Conservation (phyloP, 2,329 filamentous ascomycete genomes). For the Tricladium varicosporioides region DNA sequence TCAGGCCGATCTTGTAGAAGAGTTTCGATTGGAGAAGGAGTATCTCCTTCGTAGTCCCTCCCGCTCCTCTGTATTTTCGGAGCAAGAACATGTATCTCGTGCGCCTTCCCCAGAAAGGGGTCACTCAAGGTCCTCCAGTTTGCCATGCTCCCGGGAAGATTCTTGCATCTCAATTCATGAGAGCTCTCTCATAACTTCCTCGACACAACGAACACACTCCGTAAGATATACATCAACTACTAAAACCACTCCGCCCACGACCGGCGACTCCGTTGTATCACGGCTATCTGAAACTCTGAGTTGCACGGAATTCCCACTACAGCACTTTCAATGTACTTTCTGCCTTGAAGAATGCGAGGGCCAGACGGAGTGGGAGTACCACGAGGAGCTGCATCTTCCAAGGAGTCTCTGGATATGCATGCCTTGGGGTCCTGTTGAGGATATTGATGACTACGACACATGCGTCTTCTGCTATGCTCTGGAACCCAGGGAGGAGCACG, state of each 20-base stretch:
- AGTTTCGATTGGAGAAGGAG: neutral
- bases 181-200: neutral
- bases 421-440: neutral
- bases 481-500: neutral
- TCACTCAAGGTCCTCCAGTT: neutral
- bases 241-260: neutral
- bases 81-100: neutral
- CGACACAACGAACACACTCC: neutral
- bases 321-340: neutral
- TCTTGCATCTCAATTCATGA: neutral
- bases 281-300: neutral
- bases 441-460: neutral
- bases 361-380: neutral
- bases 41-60: neutral
- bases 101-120: neutral
- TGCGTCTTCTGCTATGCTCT: conserved; percentile 1
- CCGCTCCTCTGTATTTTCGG: neutral
- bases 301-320: neutral
- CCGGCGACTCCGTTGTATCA: neutral
- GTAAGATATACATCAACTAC: neutral
- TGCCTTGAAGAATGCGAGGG: neutral
- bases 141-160: neutral
- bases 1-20: neutral
- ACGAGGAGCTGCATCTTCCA: neutral
- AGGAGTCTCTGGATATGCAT: neutral